These are phyloP conservation scores for Fusarium stilboides DNA, from an alignment of 2,329 filamentous ascomycete species.

Conservation along the genomic window DNA sequence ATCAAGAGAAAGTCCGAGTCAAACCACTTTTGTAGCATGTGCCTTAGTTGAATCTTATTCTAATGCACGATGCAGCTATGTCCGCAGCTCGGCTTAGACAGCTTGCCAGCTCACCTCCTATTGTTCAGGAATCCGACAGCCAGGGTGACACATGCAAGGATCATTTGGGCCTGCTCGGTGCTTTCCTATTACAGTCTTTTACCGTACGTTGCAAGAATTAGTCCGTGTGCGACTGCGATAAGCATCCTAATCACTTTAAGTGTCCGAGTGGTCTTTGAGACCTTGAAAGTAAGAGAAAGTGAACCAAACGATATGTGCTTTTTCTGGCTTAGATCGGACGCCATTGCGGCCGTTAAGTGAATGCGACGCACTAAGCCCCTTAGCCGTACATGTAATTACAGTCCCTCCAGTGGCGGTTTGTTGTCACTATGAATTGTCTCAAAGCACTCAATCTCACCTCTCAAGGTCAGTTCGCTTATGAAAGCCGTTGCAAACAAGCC, in stretches of 20 bases:
- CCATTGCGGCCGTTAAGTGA: background rate
- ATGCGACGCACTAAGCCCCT: background rate
- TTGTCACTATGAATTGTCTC: background rate
- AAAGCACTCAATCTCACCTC: too few relatives aligned
- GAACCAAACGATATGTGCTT: background rate
- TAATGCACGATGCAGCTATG: background rate
- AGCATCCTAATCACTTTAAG: too few relatives aligned
- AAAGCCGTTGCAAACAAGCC: too few relatives aligned
- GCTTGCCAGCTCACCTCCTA: background rate
- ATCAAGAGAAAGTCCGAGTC: background rate
- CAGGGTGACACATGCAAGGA: slow-evolving; percentile 8
- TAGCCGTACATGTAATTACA: background rate
- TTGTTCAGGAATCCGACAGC: background rate
- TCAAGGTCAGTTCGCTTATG: too few relatives aligned
- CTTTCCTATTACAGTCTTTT: background rate
- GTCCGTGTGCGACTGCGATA: too few relatives aligned
- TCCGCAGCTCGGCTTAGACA: background rate
- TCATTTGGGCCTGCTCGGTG: background rate
- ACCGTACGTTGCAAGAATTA: too few relatives aligned
- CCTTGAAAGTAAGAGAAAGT: background rate
- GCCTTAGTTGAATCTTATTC: background rate
- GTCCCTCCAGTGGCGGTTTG: background rate
- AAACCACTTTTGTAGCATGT: background rate
- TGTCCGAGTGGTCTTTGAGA: too few relatives aligned
- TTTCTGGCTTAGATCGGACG: background rate